Conservation (phyloP, 352 stramenopile species). For the Phytophthora hybrid region DNA sequence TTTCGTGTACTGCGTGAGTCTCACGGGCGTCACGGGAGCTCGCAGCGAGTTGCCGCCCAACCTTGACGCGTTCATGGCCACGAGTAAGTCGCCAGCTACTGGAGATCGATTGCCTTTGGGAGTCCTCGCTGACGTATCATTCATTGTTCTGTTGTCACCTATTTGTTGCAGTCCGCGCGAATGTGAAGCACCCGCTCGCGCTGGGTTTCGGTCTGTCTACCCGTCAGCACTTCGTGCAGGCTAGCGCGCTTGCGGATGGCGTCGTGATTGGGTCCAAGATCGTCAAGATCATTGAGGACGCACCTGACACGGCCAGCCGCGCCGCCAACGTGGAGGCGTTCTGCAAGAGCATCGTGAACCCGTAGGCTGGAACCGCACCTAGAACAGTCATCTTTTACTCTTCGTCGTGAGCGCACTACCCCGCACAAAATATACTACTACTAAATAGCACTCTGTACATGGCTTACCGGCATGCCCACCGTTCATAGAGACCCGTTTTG, state of each 20-base stretch:
- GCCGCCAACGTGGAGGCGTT: conserved; percentile 82
- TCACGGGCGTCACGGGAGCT: conserved; percentile 95
- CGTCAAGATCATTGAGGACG: conserved; percentile 86
- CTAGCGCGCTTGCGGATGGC: conserved; percentile 92
- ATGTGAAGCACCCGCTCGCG: conserved; percentile 91
- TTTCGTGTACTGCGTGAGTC: conserved; percentile 91
- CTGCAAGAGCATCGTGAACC: conserved; percentile 77
- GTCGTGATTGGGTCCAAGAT: conserved; percentile 92
- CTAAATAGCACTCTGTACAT: background rate
- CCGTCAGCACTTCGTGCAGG: conserved; percentile 92
- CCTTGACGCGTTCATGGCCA: conserved; percentile 94
- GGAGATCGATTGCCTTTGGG: background rate
- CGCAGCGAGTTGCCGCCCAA: conserved; percentile 91
- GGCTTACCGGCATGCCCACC: background rate
- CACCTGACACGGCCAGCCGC: conserved; percentile 63
- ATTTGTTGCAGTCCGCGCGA: conserved; percentile 67
- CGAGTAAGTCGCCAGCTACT: conserved; percentile 54
- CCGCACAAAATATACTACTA: conserved; percentile 29
- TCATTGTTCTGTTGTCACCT: background rate
- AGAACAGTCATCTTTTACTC: conserved; percentile 14
- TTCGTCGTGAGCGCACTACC: background rate
- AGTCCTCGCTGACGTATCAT: background rate
- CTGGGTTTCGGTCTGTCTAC: conserved; percentile 98
- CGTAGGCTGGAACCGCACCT: conserved; percentile 25
- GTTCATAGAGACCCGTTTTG: background rate